Evolutionary conservation across 345 rosid species (phyloP).

Genomic region (Durio zibethinus): DNA sequence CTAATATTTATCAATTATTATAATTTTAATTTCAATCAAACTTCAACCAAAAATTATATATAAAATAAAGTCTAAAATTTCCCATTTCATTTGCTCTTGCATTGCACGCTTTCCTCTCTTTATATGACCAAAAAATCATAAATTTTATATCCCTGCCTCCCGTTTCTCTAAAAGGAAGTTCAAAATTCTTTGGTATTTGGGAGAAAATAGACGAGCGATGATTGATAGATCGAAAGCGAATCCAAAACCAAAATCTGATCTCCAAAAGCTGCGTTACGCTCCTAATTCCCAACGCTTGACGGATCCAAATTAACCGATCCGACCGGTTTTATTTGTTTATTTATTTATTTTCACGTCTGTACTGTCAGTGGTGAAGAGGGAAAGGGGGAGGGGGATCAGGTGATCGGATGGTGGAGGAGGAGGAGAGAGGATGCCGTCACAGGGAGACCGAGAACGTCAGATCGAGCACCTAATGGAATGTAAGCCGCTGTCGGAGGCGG

Average conservation of each 20-base stretch:
- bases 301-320: slow-evolving; percentile 9
- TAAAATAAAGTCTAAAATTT: background rate
- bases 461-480: slow-evolving; percentile 97
- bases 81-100: slow-evolving; percentile 37
- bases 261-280: slow-evolving; percentile 14
- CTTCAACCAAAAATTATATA: background rate
- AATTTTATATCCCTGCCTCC: background rate
- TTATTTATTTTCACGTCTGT: background rate
- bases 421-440: slow-evolving; percentile 62
- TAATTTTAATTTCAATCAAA: background rate
- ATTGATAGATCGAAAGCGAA: slow-evolving; percentile 18
- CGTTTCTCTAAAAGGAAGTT: no score
- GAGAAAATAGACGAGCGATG: slow-evolving; percentile 21
- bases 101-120: slow-evolving; percentile 17
- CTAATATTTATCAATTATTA: no score
- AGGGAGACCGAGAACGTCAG: slow-evolving; percentile 95
- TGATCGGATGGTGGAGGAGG: slow-evolving; percentile 4
- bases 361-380: background rate
- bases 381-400: slow-evolving; percentile 6
- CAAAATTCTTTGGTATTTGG: background rate
- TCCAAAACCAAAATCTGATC: slow-evolving; percentile 18
- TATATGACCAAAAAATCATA: no score
- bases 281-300: background rate
- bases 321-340: background rate
- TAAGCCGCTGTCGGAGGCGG: slow-evolving; percentile 81